A percentile compares a stretch with the other conserved stretches of the same genome.
phyloP scores from a whole-genome alignment of 1,284 basidiomycete genomes.

The Cerrena zonata region DNA sequence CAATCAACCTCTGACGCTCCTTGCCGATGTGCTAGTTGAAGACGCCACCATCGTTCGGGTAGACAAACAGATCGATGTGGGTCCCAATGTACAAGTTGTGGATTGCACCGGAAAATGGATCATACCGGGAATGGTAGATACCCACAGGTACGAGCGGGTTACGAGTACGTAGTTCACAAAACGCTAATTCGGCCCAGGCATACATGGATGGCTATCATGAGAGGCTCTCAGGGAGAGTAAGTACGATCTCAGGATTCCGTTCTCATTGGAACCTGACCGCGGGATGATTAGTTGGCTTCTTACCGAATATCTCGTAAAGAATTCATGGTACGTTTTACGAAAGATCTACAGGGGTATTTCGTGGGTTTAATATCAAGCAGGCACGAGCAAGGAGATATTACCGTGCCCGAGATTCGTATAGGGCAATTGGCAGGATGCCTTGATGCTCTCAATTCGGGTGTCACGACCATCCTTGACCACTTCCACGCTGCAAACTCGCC shows the following conservation, averaged over 20 bases:
- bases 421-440: conserved; percentile 30
- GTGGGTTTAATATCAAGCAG: conserved; percentile 9
- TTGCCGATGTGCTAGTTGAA: conserved; percentile 27
- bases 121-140: conserved; percentile 28
- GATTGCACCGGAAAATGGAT: conserved; percentile 29
- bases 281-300: conserved; percentile 21
- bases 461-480: conserved; percentile 31
- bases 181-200: conserved; percentile 17
- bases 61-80: conserved; percentile 18
- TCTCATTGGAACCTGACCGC: not conserved
- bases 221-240: conserved; percentile 27
- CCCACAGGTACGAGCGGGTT: conserved; percentile 21
- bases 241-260: conserved; percentile 4
- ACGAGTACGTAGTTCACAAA: not conserved
- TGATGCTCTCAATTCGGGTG: conserved; percentile 29
- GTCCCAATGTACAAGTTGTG: conserved; percentile 21
- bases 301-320: conserved; percentile 28
- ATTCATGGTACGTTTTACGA: conserved; percentile 26
- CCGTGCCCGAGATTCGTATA: conserved; percentile 26
- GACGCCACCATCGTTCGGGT: conserved; percentile 22
- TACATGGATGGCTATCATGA: conserved; percentile 27
- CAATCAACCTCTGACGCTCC: conserved; percentile 18
- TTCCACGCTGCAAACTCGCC: conserved; percentile 27
- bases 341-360: not conserved
- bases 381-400: conserved; percentile 22